Conservation (phyloP, 345 rosid genomes). For the Geranium brycei region DNA sequence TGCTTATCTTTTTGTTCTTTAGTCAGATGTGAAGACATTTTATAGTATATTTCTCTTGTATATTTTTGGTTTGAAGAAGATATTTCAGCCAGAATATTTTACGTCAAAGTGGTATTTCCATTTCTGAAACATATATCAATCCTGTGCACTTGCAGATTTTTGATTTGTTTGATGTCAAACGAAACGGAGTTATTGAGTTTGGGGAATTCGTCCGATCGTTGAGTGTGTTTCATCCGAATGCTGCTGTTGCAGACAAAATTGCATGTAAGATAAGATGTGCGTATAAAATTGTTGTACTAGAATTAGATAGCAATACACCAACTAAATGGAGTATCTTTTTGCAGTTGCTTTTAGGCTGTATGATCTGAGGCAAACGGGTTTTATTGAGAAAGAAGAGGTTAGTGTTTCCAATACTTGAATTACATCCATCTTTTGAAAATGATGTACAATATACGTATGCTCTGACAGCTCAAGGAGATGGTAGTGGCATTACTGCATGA, state of each 20-base stretch:
- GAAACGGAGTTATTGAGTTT: slow-evolving; percentile 79
- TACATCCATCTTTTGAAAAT: no score
- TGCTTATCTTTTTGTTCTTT: background rate
- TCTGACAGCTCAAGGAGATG: slow-evolving; percentile 71
- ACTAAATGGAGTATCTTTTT: slow-evolving; percentile 8
- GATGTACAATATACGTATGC: no score
- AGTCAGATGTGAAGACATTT: background rate
- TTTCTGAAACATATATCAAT: background rate
- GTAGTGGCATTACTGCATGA: slow-evolving; percentile 83
- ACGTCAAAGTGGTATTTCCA: background rate
- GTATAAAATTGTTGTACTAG: no score
- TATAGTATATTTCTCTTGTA: no score
- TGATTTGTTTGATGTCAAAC: slow-evolving; percentile 75
- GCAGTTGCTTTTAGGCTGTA: slow-evolving; percentile 84
- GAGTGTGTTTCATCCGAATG: slow-evolving; percentile 71
- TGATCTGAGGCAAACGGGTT: slow-evolving; percentile 78
- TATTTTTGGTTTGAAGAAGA: background rate
- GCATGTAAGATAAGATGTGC: slow-evolving; percentile 32
- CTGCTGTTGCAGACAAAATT: slow-evolving; percentile 52
- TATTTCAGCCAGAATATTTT: background rate
- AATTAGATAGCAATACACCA: background rate
- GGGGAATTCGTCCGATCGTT: slow-evolving; percentile 86
- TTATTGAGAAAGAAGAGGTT: slow-evolving; percentile 81
- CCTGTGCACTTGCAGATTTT: slow-evolving; percentile 35
- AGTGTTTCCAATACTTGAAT: slow-evolving; percentile 7